phyloP scores from a whole-genome alignment of 495 filamentous ascomycete species.

The Sordaria brevicollis region DNA sequence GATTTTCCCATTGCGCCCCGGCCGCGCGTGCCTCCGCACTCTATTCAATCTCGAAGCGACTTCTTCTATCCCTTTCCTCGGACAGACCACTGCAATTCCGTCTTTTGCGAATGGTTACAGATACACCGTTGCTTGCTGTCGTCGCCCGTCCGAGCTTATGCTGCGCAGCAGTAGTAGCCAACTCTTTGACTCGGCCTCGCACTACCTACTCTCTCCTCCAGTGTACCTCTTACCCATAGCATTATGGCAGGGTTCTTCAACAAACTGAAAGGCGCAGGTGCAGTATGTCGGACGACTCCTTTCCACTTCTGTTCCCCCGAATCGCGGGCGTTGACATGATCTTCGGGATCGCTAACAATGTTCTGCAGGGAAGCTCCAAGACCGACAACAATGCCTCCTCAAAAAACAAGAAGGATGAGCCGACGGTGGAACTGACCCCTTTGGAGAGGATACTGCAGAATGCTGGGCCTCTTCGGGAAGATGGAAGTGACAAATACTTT shows the following conservation, averaged over 20 bases:
- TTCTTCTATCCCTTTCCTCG: neutral
- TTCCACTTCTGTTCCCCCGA: neutral
- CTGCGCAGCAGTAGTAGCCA: slow-evolving; percentile 2
- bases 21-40: neutral
- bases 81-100: neutral
- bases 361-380: slow-evolving; percentile 22
- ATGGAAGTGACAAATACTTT: slow-evolving; percentile 98
- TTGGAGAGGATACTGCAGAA: slow-evolving; percentile 75
- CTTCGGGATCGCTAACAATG: neutral
- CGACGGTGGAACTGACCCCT: slow-evolving; percentile 57
- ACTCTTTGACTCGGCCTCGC: neutral
- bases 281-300: slow-evolving; percentile 13
- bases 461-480: slow-evolving; percentile 63
- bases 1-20: neutral
- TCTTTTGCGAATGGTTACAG: slow-evolving; percentile 5
- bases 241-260: slow-evolving; percentile 37
- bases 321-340: neutral
- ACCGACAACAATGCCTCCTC: slow-evolving; percentile 29
- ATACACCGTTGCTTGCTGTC: neutral
- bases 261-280: slow-evolving; percentile 30
- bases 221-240: slow-evolving; percentile 8
- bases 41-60: neutral
- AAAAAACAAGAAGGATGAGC: slow-evolving; percentile 60
- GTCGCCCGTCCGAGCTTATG: slow-evolving; percentile 1
- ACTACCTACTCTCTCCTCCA: slow-evolving; percentile 2